These are phyloP conservation scores for Beauveria bassiana DNA, from an alignment of 2,329 filamentous ascomycete species.

Conservation along the genomic window DNA sequence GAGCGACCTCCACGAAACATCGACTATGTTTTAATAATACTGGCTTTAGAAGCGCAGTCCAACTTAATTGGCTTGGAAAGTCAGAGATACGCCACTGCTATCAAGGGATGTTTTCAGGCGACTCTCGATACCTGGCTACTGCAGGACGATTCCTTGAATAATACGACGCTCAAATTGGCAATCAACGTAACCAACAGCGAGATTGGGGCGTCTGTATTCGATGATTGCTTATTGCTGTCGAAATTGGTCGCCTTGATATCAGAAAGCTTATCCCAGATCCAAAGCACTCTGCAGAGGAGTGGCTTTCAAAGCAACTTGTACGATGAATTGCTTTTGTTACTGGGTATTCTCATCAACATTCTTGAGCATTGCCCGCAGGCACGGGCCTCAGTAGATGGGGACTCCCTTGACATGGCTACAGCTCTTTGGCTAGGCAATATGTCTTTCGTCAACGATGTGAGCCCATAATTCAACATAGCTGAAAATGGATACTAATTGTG, in stretches of 20 bases:
- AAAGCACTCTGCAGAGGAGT: slow-evolving; percentile 39
- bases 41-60: slow-evolving; percentile 29
- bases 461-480: slow-evolving; percentile 19
- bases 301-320: slow-evolving; percentile 45
- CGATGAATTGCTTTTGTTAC: slow-evolving; percentile 66
- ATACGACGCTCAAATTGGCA: slow-evolving; percentile 47
- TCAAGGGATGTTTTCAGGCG: slow-evolving; percentile 23
- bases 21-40: slow-evolving; percentile 37
- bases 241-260: slow-evolving; percentile 43
- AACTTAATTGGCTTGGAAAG: slow-evolving; percentile 17
- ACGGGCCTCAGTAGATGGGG: slow-evolving; percentile 30
- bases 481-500: slow-evolving; percentile 13
- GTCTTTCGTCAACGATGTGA: slow-evolving; percentile 59
- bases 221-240: slow-evolving; percentile 48
- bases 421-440: slow-evolving; percentile 61
- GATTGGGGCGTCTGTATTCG: slow-evolving; percentile 61
- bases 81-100: slow-evolving; percentile 19
- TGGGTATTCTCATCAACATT: slow-evolving; percentile 83
- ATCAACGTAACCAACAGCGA: slow-evolving; percentile 85
- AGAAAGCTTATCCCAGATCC: slow-evolving; percentile 39
- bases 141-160: slow-evolving; percentile 20
- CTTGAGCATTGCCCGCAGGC: slow-evolving; percentile 67
- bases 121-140: slow-evolving; percentile 24
- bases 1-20: slow-evolving; percentile 19
- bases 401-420: slow-evolving; percentile 52